A percentile compares a stretch with the other conserved stretches of the same genome.
Conservation (phyloP, 2,329 filamentous ascomycete species). For the Exophiala dermatitidis region DNA sequence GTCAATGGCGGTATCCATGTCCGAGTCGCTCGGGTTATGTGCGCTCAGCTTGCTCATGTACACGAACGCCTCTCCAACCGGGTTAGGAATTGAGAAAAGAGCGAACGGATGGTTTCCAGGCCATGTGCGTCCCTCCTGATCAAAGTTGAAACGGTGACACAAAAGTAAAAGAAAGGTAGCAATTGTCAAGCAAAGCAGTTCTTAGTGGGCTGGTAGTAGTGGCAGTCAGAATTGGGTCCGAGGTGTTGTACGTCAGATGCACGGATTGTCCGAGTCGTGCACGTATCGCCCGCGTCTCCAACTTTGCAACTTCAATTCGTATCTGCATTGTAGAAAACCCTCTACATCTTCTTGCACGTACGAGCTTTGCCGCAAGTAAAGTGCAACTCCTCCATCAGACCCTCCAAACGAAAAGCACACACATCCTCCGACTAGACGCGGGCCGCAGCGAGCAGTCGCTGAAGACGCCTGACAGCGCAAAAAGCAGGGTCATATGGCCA, state of each 20-base stretch:
- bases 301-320: not conserved
- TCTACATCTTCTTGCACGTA: not conserved
- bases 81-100: not conserved
- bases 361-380: not conserved
- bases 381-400: not conserved
- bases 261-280: not conserved
- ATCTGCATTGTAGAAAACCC: not conserved
- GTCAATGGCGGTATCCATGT: constrained; percentile 87
- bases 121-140: not conserved
- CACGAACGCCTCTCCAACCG: not conserved
- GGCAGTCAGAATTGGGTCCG: not conserved
- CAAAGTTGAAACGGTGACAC: not conserved
- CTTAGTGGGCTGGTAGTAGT: not conserved
- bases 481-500: constrained; percentile 35
- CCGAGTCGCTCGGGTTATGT: constrained; percentile 8
- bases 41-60: not conserved
- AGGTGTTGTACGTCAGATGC: not conserved
- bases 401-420: no score
- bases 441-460: not conserved
- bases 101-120: not conserved
- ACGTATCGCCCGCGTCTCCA: not conserved
- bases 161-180: not conserved
- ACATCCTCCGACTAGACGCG: no score
- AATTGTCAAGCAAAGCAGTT: not conserved
- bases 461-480: constrained; percentile 1